Percentiles rank a stretch among this genome's conserved stretches.
phyloP scores from a whole-genome alignment of 441 rosid genomes.

The Manihot esculenta region DNA sequence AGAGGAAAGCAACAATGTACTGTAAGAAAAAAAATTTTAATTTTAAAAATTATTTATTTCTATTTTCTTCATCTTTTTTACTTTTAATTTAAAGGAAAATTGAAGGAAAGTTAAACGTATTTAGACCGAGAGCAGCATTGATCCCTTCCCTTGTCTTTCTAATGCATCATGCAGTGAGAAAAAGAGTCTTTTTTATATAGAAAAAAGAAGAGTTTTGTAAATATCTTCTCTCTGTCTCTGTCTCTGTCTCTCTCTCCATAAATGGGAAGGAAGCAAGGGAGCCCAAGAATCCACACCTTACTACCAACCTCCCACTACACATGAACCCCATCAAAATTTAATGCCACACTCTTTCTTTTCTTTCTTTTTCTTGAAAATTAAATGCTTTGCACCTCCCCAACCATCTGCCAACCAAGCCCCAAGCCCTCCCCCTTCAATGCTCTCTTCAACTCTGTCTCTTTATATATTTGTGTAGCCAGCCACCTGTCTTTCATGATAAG shows the following conservation, averaged over 20 bases:
- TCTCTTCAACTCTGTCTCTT: background rate
- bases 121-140: no score
- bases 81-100: no score
- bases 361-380: background rate
- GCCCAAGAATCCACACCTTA: background rate
- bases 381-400: slow-evolving; percentile 18
- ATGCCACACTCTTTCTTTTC: background rate
- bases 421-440: slow-evolving; percentile 25
- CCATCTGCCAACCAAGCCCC: slow-evolving; percentile 19
- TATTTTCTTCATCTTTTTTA: no score
- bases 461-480: background rate
- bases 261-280: background rate
- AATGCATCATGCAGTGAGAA: no score
- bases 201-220: no score
- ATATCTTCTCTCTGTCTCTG: no score
- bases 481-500: background rate
- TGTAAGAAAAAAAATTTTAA: no score
- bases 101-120: no score
- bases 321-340: slow-evolving; percentile 13
- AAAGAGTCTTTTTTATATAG: no score
- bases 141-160: no score
- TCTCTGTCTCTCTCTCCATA: background rate
- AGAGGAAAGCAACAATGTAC: no score
- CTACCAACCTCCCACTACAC: slow-evolving; percentile 11
- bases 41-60: no score